Conservation (phyloP, 2,329 filamentous ascomycete species). For the Rosellinia necatrix region DNA sequence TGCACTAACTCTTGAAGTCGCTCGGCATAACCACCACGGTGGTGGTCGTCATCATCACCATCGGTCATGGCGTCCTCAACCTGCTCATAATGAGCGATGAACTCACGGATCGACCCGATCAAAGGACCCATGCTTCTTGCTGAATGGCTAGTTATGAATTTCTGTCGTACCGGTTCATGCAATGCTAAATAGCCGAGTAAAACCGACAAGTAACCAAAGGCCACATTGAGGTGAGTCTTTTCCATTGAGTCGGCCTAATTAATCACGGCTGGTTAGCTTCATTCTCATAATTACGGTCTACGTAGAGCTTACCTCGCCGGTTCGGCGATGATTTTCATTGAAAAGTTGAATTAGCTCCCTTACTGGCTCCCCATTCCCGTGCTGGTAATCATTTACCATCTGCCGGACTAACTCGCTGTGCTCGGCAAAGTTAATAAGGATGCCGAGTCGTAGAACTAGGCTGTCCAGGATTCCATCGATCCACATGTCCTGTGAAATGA, state of each 20-base stretch:
- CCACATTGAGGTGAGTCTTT: conserved; percentile 79
- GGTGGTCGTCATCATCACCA: conserved; percentile 40
- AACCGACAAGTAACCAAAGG: conserved; percentile 84
- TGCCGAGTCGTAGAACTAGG: conserved; percentile 77
- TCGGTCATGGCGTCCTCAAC: conserved; percentile 48
- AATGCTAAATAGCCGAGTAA: conserved; percentile 82
- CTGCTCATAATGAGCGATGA: conserved; percentile 56
- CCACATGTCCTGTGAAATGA: conserved; percentile 55
- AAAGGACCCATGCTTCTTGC: conserved; percentile 52
- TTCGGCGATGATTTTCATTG: conserved; percentile 66
- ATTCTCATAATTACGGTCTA: neutral
- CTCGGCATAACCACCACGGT: conserved; percentile 42
- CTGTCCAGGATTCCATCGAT: conserved; percentile 63
- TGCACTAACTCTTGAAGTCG: conserved; percentile 48
- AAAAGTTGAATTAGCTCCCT: conserved; percentile 68
- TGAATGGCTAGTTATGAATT: conserved; percentile 49
- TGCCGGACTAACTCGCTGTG: conserved; percentile 68
- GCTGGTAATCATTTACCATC: conserved; percentile 48
- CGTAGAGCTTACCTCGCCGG: conserved; percentile 65
- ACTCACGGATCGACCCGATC: conserved; percentile 59
- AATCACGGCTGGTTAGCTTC: conserved; percentile 28
- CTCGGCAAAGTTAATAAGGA: conserved; percentile 87
- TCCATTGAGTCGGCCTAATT: conserved; percentile 69
- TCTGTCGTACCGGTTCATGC: conserved; percentile 48
- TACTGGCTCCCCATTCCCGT: conserved; percentile 51